A percentile compares a stretch with the other conserved stretches of the same genome.
phyloP scores from a whole-genome alignment of 805 yeast genomes.

The Candida silvatica region DNA sequence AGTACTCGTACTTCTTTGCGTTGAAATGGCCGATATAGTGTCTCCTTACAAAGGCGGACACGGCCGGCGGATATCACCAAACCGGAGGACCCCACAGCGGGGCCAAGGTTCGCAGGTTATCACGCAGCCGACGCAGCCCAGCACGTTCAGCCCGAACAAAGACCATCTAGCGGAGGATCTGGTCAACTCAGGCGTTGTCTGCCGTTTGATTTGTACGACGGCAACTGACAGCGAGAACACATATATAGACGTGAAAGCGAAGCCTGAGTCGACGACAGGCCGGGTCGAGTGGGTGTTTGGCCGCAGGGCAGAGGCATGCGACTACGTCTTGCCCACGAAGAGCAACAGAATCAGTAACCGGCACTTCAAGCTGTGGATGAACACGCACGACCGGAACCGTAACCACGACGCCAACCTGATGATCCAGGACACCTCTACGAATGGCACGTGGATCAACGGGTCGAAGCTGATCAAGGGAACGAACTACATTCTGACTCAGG shows the following conservation, averaged over 20 bases:
- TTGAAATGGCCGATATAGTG: conserved; percentile 3
- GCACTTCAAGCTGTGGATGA: conserved; percentile 65
- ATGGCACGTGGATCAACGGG: conserved; percentile 85
- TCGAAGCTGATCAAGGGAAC: conserved; percentile 64
- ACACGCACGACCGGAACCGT: conserved; percentile 31
- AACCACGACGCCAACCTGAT: conserved; percentile 23
- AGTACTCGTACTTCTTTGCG: no score
- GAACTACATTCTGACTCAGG: conserved; percentile 77
- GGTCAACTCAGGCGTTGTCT: conserved; percentile 24
- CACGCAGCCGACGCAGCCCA: conserved; percentile 31
- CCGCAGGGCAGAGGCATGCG: conserved; percentile 51
- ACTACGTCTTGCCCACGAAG: conserved; percentile 48
- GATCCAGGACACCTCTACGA: conserved; percentile 76
- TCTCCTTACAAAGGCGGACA: not conserved
- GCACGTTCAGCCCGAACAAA: conserved; percentile 17
- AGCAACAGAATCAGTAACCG: conserved; percentile 64
- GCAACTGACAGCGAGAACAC: conserved; percentile 15
- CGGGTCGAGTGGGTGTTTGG: conserved; percentile 47
- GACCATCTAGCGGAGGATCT: conserved; percentile 20
- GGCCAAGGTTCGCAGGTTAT: conserved; percentile 10
- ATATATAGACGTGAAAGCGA: conserved; percentile 24
- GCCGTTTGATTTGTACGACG: conserved; percentile 27
- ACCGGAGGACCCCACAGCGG: not conserved
- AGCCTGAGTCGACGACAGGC: conserved; percentile 7
- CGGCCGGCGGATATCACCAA: not conserved